Conservation (phyloP, 2,329 filamentous ascomycete genomes). For the Diplodia sapinea region DNA sequence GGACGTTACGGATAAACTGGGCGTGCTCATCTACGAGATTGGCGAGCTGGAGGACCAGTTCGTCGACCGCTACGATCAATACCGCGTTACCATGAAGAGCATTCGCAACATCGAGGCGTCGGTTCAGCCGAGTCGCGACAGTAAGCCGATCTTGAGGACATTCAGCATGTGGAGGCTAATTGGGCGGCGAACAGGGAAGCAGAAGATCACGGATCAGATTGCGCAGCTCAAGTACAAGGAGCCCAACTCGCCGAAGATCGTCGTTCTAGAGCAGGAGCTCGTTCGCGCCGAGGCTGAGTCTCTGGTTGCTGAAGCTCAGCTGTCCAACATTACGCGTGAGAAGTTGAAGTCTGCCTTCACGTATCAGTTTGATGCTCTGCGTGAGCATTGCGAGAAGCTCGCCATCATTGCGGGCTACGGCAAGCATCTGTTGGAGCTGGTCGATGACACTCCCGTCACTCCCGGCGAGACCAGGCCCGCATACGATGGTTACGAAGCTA, state of each 20-base stretch:
- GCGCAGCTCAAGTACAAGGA: slow-evolving; percentile 99
- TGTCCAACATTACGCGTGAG: slow-evolving; percentile 99
- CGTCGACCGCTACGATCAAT: slow-evolving; percentile 98
- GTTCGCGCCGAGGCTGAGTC: slow-evolving; percentile 98
- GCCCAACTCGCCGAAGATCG: slow-evolving; percentile 95
- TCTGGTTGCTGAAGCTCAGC: slow-evolving; percentile 95
- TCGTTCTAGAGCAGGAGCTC: slow-evolving; percentile 97
- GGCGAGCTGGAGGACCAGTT: slow-evolving; percentile 98
- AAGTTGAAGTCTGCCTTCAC: slow-evolving; percentile 98
- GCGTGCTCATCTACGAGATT: slow-evolving; percentile 96
- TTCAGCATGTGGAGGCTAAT: neutral
- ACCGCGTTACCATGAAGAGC: slow-evolving; percentile 98
- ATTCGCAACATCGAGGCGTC: slow-evolving; percentile 99
- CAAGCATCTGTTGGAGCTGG: slow-evolving; percentile 95
- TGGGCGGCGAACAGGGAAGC: slow-evolving; percentile 70
- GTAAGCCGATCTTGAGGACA: slow-evolving; percentile 60
- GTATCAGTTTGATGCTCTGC: slow-evolving; percentile 97
- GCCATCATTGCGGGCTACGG: slow-evolving; percentile 97
- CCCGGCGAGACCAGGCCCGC: slow-evolving; percentile 94
- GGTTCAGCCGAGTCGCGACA: slow-evolving; percentile 95
- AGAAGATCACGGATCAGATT: slow-evolving; percentile 99
- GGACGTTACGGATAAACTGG: slow-evolving; percentile 98
- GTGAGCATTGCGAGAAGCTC: slow-evolving; percentile 97
- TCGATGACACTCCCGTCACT: slow-evolving; percentile 96
- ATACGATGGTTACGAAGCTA: slow-evolving; percentile 97